phyloP scores from a whole-genome alignment of 148 eudicot species.

The Camellia japonica region DNA sequence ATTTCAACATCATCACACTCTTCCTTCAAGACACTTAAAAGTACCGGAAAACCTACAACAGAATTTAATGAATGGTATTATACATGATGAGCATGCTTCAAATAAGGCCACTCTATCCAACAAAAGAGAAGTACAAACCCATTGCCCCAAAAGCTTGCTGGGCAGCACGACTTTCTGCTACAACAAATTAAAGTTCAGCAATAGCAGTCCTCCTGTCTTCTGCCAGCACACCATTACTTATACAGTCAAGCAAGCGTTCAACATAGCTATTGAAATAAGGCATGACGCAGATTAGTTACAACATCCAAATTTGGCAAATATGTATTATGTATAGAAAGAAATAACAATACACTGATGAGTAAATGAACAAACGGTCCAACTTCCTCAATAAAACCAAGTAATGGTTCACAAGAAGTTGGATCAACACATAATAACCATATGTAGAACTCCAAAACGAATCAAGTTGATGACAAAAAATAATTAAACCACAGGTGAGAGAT shows the following conservation, averaged over 20 bases:
- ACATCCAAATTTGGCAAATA: neutral
- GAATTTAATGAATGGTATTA: neutral
- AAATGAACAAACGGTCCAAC: neutral
- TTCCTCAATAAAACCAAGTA: neutral
- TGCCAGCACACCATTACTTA: conserved; percentile 79
- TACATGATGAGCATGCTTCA: neutral
- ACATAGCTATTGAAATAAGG: conserved; percentile 58
- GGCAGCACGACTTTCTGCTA: conserved; percentile 84
- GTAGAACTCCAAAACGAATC: neutral
- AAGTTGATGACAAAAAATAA: neutral
- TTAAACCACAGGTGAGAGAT: neutral
- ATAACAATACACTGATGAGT: conserved; percentile 3
- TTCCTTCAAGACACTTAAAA: conserved; percentile 79
- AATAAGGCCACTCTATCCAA: conserved; percentile 8
- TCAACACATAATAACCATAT: neutral
- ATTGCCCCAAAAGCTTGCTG: conserved; percentile 98
- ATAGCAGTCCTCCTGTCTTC: conserved; percentile 91
- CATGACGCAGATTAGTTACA: neutral
- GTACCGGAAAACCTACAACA: conserved; percentile 80
- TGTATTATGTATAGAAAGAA: conserved; percentile 2
- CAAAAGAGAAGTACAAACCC: conserved; percentile 47
- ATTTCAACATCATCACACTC: conserved; percentile 96
- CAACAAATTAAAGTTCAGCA: conserved; percentile 88
- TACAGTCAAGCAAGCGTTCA: conserved; percentile 90
- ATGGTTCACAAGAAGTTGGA: neutral